phyloP scores from a whole-genome alignment of 768 basidiomycete genomes.

The Trametes cinnabarina region DNA sequence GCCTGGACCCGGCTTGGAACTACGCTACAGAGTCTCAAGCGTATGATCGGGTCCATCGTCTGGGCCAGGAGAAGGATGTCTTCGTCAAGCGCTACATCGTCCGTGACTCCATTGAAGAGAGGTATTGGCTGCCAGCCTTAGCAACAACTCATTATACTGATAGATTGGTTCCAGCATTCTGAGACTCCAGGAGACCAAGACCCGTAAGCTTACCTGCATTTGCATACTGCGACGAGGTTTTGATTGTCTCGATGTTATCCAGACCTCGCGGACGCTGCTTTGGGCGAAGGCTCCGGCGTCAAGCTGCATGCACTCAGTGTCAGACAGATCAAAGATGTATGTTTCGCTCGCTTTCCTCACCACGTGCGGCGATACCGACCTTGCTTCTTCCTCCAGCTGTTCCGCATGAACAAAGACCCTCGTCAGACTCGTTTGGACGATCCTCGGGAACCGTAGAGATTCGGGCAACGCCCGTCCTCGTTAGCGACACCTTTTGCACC shows the following conservation, averaged over 20 bases:
- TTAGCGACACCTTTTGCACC: too few species aligned
- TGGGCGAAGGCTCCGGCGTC: conserved; percentile 63
- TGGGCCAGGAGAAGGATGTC: conserved; percentile 69
- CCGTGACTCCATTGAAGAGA: conserved; percentile 70
- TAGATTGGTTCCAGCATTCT: conserved; percentile 50
- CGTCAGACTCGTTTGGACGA: neutral
- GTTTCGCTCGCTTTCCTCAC: conserved; percentile 20
- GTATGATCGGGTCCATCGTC: conserved; percentile 57
- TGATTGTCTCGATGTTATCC: neutral
- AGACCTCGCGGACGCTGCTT: conserved; percentile 63
- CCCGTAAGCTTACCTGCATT: conserved; percentile 34
- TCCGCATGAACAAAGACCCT: conserved; percentile 15
- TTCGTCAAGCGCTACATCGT: conserved; percentile 67
- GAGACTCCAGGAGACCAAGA: conserved; percentile 65
- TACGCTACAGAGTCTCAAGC: conserved; percentile 72
- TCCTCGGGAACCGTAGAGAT: neutral
- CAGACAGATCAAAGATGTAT: conserved; percentile 63
- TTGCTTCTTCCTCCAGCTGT: conserved; percentile 5
- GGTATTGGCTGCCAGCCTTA: conserved; percentile 38
- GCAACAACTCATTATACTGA: neutral
- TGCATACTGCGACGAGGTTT: neutral
- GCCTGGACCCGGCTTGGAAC: conserved; percentile 75
- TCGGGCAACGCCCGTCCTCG: neutral
- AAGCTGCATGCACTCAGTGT: conserved; percentile 66
- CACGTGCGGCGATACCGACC: neutral